These are phyloP conservation scores for Phialophora tarda DNA, from an alignment of 2,329 filamentous ascomycete species.

Conservation along the genomic window DNA sequence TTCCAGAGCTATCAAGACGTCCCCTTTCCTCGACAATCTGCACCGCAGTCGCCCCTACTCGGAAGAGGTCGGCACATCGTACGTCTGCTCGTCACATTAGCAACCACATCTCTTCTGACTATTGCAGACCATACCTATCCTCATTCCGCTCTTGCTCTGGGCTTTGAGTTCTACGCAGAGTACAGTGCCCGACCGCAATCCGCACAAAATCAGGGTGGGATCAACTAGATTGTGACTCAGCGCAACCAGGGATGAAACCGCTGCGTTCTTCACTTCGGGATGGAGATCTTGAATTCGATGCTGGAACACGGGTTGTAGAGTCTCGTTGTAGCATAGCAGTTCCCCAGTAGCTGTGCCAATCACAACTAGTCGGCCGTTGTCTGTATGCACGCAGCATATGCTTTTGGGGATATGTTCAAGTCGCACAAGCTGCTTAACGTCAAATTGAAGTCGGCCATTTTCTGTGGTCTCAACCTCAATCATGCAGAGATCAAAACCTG, in stretches of 20 bases:
- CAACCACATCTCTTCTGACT: slow-evolving; percentile 33
- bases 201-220: slow-evolving; percentile 47
- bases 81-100: slow-evolving; percentile 22
- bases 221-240: slow-evolving; percentile 26
- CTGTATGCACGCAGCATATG: slow-evolving; percentile 22
- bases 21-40: slow-evolving; percentile 21
- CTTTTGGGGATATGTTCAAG: slow-evolving; percentile 19
- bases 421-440: neutral
- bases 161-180: slow-evolving; percentile 46
- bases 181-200: slow-evolving; percentile 53
- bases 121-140: slow-evolving; percentile 11
- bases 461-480: slow-evolving; percentile 9
- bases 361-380: slow-evolving; percentile 43
- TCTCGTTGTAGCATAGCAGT: slow-evolving; percentile 44
- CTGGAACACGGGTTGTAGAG: slow-evolving; percentile 24
- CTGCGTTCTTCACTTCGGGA: slow-evolving; percentile 45
- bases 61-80: slow-evolving; percentile 32
- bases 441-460: neutral
- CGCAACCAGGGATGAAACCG: slow-evolving; percentile 46
- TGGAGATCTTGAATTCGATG: slow-evolving; percentile 27
- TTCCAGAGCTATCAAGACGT: neutral
- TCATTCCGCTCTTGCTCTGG: slow-evolving; percentile 23
- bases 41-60: slow-evolving; percentile 28
- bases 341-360: slow-evolving; percentile 50
- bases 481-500: slow-evolving; percentile 25